phyloP scores from a whole-genome alignment of 331 rosid species.

The Pyracantha coccinea region DNA sequence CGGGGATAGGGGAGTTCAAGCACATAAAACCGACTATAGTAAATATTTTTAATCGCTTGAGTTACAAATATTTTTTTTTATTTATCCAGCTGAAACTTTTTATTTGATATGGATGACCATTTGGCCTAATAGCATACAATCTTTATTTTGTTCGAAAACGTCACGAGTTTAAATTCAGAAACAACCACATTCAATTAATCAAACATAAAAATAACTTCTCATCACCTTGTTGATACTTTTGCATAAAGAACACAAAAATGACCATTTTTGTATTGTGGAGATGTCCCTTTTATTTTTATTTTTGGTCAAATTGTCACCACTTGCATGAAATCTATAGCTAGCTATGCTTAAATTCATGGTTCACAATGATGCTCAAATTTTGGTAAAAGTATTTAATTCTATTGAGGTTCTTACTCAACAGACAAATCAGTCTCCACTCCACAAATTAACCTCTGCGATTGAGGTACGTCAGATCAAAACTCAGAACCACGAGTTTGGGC shows the following conservation, averaged over 20 bases:
- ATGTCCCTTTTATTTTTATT: neutral
- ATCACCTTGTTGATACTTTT: neutral
- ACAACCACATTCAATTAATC: too few species aligned
- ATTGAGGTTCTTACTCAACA: neutral
- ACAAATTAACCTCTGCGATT: neutral
- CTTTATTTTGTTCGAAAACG: too few species aligned
- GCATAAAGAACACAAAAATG: neutral
- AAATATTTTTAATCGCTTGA: neutral
- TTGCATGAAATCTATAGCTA: neutral
- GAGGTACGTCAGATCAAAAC: constrained; percentile 2
- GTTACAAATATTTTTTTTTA: too few species aligned
- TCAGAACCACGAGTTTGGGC: neutral
- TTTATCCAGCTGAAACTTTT: neutral
- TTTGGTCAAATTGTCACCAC: neutral
- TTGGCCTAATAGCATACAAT: neutral
- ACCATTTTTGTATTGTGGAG: neutral
- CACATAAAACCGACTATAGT: neutral
- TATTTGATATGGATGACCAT: too few species aligned
- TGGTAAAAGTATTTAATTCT: neutral
- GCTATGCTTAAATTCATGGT: neutral
- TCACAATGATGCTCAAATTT: neutral
- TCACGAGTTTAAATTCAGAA: neutral
- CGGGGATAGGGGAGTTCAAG: neutral
- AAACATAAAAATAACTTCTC: neutral
- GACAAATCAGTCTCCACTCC: neutral